Evolutionary conservation across 257 asterid genomes (phyloP).

Genomic region (Solanum pennellii): DNA sequence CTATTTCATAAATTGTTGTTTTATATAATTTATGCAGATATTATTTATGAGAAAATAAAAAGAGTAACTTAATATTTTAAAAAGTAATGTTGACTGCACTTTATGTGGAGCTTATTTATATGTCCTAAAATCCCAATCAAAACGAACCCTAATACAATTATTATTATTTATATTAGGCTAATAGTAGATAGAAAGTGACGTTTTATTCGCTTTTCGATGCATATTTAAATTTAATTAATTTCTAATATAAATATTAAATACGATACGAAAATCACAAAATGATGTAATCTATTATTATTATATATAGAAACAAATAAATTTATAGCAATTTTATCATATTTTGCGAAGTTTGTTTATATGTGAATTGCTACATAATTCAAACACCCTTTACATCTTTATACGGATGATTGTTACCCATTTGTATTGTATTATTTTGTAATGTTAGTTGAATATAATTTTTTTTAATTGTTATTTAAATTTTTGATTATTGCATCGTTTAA

Average conservation of each 20-base stretch:
- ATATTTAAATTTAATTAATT: fast-evolving
- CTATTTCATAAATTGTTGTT: neutral
- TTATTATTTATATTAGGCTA: too few relatives aligned
- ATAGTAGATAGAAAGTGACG: neutral
- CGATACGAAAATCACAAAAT: too few relatives aligned
- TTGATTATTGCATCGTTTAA: too few relatives aligned
- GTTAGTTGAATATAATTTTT: neutral
- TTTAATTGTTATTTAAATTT: too few relatives aligned
- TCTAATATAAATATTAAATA: too few relatives aligned
- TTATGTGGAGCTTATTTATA: neutral
- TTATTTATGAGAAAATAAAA: neutral
- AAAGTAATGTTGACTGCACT: neutral
- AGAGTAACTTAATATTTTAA: neutral
- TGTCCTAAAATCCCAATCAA: neutral
- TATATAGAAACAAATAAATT: neutral
- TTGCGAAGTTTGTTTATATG: neutral
- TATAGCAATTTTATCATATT: neutral
- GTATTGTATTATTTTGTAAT: too few relatives aligned
- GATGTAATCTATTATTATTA: neutral
- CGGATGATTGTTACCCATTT: neutral
- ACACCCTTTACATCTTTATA: neutral
- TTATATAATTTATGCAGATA: neutral
- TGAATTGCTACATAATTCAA: neutral
- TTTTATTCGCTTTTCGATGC: too few relatives aligned
- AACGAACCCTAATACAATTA: neutral